Base-by-base conservation (phyloP, 345 rosid species). In the Firmiana major region DNA sequence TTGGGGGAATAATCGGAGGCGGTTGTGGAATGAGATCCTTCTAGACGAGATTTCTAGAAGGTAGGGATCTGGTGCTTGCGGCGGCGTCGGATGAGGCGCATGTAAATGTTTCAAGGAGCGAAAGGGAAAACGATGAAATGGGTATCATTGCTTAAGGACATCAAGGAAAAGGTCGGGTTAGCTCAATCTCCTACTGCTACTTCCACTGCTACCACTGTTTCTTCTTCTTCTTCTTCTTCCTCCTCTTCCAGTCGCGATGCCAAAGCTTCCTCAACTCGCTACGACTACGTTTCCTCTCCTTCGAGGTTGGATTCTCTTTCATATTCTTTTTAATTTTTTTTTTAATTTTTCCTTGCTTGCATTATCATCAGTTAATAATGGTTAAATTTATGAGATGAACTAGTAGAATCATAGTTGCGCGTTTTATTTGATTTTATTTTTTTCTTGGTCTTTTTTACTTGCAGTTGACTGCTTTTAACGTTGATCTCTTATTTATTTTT, bases 81-180 rank as follows among this genome's bases (percentile, higher is more conserved):
- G 59, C 34, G 59, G 60, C 83, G 79, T 64, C 75, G 86, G 85
- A 84, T 84, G 97, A 89, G 83, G 26, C 34, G 69, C 62, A 48
- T 49, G 31, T 51, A n/a, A 71, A 81, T 74, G 83, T 77, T 75
- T 78, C 77, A 83, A 74, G 80, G 77, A 84, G 84, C 88, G 75
- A 79, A 49, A 70, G 84, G 80, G 84, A 82, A 63, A 89, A 91
- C 90, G 83, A 96, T 96, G 99, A 96, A 93, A 96, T 96, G 99
- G 99, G 90, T 80, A 81, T 81, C 98, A 85, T 88, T 96, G 98
- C 94, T 96, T 84, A 92, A 96, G 91, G 99, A 96, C 85, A 88
- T 96, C 58, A 93, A 88, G 90, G 98, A 93, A 88, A 96, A 90
- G 90, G 97, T 96, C 79, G 99, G 99, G 42, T 90, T 96, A 80